phyloP scores from a whole-genome alignment of 345 rosid species.

The Eutrema japonicum region DNA sequence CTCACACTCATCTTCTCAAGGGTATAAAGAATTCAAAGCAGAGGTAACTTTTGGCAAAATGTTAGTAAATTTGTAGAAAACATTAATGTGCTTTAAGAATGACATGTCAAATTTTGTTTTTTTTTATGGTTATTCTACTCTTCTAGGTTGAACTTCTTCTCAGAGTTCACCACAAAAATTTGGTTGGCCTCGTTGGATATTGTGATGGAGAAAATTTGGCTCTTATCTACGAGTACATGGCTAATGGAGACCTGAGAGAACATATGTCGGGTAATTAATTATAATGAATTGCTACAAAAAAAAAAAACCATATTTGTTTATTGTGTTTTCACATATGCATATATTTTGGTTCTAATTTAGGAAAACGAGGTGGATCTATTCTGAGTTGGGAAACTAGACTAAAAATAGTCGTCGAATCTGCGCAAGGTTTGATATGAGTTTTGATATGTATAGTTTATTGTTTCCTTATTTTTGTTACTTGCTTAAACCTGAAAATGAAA shows the following conservation, averaged over 20 bases:
- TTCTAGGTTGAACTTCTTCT: constrained; percentile 50
- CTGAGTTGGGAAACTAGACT: constrained; percentile 55
- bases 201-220: constrained; percentile 47
- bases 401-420: constrained; percentile 54
- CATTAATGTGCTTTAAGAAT: not conserved
- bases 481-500: not conserved
- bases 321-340: constrained; percentile 1
- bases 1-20: constrained; percentile 52
- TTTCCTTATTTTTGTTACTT: not conserved
- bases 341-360: constrained; percentile 20
- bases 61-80: not conserved
- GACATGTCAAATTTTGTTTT: not conserved
- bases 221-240: constrained; percentile 57
- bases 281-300: not conserved
- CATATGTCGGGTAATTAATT: constrained; percentile 39
- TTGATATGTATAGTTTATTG: not conserved
- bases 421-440: constrained; percentile 46
- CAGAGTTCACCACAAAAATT: constrained; percentile 53
- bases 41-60: constrained; percentile 41
- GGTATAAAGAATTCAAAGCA: constrained; percentile 53
- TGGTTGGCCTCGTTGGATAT: constrained; percentile 49
- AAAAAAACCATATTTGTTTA: not conserved
- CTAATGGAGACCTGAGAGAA: constrained; percentile 41
- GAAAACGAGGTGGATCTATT: constrained; percentile 32
- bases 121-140: not conserved